A percentile compares a stretch with the other conserved stretches of the same genome.
Conservation (phyloP, 2,329 filamentous ascomycete species). For the Phyllosticta citrichinensis region DNA sequence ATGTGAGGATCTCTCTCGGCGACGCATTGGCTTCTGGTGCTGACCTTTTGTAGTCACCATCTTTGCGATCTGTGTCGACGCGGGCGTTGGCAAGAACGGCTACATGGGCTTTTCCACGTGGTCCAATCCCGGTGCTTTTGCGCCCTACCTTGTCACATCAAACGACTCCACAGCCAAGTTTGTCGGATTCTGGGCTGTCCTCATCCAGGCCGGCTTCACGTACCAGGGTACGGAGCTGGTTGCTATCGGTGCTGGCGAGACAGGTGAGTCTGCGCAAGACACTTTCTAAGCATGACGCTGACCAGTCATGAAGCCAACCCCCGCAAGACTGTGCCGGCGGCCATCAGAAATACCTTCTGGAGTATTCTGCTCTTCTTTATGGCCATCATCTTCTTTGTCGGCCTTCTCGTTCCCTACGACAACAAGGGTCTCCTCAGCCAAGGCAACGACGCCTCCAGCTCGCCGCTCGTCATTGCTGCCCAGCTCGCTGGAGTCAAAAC, state of each 20-base stretch:
- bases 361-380: constrained; percentile 62
- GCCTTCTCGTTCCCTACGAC: constrained; percentile 57
- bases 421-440: constrained; percentile 44
- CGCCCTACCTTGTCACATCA: constrained; percentile 50
- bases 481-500: constrained; percentile 34
- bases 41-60: constrained; percentile 44
- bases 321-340: constrained; percentile 58
- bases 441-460: constrained; percentile 48
- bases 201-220: constrained; percentile 59
- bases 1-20: neutral
- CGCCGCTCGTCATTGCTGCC: constrained; percentile 46
- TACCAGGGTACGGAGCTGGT: constrained; percentile 68
- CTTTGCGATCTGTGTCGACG: constrained; percentile 65
- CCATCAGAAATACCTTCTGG: constrained; percentile 67
- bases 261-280: constrained; percentile 18
- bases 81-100: constrained; percentile 58
- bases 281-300: too few species aligned
- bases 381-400: constrained; percentile 53
- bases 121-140: constrained; percentile 58
- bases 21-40: neutral
- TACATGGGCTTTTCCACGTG: constrained; percentile 60
- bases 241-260: constrained; percentile 69
- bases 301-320: constrained; percentile 43
- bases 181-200: constrained; percentile 58
- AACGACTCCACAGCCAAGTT: constrained; percentile 52